Percentiles rank a stretch among this genome's conserved stretches.
phyloP scores from a whole-genome alignment of 73 alveolate species.

The Blepharisma stoltei region DNA sequence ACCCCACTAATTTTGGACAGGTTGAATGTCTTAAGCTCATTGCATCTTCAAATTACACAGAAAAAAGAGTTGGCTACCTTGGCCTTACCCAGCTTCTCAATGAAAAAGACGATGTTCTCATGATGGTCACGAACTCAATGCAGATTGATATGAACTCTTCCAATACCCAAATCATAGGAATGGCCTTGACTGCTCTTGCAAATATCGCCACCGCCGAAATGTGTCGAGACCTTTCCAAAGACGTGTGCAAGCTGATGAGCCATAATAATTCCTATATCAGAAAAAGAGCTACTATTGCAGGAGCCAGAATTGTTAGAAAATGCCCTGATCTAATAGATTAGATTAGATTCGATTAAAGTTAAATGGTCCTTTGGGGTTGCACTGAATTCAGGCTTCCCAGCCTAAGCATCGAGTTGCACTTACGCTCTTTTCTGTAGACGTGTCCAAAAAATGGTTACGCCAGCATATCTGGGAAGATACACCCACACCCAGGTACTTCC shows the following conservation, averaged over 20 bases:
- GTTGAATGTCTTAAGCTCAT: slow-evolving; percentile 96
- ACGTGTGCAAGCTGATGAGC: slow-evolving; percentile 90
- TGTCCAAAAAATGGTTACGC: too few relatives aligned
- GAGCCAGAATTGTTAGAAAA: slow-evolving; percentile 93
- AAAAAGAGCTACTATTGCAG: slow-evolving; percentile 98
- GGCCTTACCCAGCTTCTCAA: slow-evolving; percentile 97
- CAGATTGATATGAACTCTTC: slow-evolving; percentile 85
- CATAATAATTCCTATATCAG: slow-evolving; percentile 93
- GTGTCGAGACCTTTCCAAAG: slow-evolving; percentile 72
- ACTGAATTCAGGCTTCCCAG: too few relatives aligned
- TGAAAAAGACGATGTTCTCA: slow-evolving; percentile 97
- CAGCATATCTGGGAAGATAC: too few relatives aligned
- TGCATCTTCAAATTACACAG: slow-evolving; percentile 95
- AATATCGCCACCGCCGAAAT: slow-evolving; percentile 97
- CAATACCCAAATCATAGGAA: slow-evolving; percentile 83
- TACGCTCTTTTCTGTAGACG: too few relatives aligned
- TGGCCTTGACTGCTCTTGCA: slow-evolving; percentile 97
- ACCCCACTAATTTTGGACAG: slow-evolving; percentile 96
- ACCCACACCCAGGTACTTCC: too few relatives aligned
- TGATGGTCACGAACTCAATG: slow-evolving; percentile 91
- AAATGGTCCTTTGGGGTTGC: too few relatives aligned
- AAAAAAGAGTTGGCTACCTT: slow-evolving; percentile 98
- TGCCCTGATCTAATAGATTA: slow-evolving; percentile 96
- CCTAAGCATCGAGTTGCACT: too few relatives aligned
- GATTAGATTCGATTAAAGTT: too few relatives aligned